Percentiles rank a stretch among this genome's conserved stretches.
These are phyloP conservation scores for Anthostomella pinea DNA, from an alignment of 2,329 filamentous ascomycete genomes.

Conservation along the genomic window DNA sequence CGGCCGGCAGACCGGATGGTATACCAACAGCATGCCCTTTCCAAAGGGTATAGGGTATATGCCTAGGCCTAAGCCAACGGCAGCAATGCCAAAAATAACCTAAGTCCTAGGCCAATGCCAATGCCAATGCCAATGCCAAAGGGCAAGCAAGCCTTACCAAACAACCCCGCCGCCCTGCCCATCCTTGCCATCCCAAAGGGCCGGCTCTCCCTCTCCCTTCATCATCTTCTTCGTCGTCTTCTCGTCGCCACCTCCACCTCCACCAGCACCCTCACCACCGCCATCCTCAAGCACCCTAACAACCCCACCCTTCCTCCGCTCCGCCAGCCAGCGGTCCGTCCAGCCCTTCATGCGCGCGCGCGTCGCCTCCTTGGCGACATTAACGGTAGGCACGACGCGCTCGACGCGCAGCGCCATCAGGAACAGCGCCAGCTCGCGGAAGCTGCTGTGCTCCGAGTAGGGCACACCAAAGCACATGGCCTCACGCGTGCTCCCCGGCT, in stretches of 20 bases:
- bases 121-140: too few species aligned
- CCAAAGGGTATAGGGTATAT: too few species aligned
- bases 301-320: slow-evolving; percentile 55
- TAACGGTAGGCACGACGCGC: slow-evolving; percentile 90
- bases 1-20: too few species aligned
- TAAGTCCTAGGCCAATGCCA: too few species aligned
- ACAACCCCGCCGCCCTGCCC: slow-evolving; percentile 38
- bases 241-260: slow-evolving; percentile 37
- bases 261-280: slow-evolving; percentile 27
- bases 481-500: slow-evolving; percentile 78
- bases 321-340: slow-evolving; percentile 60
- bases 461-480: slow-evolving; percentile 91
- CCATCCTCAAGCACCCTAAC: slow-evolving; percentile 43
- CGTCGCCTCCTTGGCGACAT: slow-evolving; percentile 61
- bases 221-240: slow-evolving; percentile 22
- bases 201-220: slow-evolving; percentile 2
- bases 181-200: slow-evolving; percentile 40
- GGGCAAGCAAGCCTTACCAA: slow-evolving; percentile 33
- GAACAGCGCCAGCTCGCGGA: slow-evolving; percentile 91
- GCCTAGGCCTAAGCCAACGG: too few species aligned
- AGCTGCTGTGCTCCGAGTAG: slow-evolving; percentile 94
- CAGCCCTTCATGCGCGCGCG: slow-evolving; percentile 62
- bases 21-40: too few species aligned
- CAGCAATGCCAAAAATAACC: too few species aligned
- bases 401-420: slow-evolving; percentile 84